phyloP scores from a whole-genome alignment of 2,329 filamentous ascomycete genomes.

The Neofusicoccum umdonicola region DNA sequence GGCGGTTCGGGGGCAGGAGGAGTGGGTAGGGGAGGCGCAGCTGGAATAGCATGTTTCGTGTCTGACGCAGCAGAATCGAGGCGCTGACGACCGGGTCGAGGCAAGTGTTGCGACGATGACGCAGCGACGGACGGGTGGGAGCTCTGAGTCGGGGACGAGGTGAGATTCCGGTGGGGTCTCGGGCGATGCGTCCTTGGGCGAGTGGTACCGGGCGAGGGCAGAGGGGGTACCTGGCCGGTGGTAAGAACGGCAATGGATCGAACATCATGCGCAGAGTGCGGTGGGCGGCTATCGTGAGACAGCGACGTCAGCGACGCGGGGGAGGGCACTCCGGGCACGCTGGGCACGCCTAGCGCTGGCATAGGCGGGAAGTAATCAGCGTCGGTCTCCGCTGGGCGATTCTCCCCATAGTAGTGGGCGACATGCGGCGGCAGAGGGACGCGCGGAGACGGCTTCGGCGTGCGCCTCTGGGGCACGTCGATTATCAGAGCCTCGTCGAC shows the following conservation, averaged over 20 bases:
- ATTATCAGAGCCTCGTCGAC: slow-evolving; percentile 90
- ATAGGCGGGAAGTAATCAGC: slow-evolving; percentile 82
- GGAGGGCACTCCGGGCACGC: slow-evolving; percentile 27
- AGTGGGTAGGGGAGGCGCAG: slow-evolving; percentile 57
- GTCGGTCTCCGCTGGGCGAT: slow-evolving; percentile 64
- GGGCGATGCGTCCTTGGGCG: slow-evolving; percentile 60
- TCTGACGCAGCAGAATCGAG: slow-evolving; percentile 44
- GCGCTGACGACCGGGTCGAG: slow-evolving; percentile 32
- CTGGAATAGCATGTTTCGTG: slow-evolving; percentile 40
- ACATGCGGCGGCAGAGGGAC: slow-evolving; percentile 34
- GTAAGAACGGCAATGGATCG: slow-evolving; percentile 77
- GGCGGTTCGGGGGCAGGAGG: slow-evolving; percentile 41
- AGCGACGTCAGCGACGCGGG: slow-evolving; percentile 37
- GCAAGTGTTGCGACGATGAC: slow-evolving; percentile 29
- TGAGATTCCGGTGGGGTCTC: slow-evolving; percentile 67
- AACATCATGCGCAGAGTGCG: slow-evolving; percentile 46
- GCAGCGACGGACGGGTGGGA: slow-evolving; percentile 40
- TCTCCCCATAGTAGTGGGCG: slow-evolving; percentile 58
- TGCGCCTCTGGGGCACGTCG: slow-evolving; percentile 73
- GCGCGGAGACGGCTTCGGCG: slow-evolving; percentile 77
- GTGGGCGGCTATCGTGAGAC: slow-evolving; percentile 36
- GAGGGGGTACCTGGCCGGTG: slow-evolving; percentile 73
- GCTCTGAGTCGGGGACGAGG: slow-evolving; percentile 74
- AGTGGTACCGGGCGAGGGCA: slow-evolving; percentile 78
- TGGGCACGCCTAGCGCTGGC: slow-evolving; percentile 36